Evolutionary conservation across 2,329 filamentous ascomycete species (phyloP).

Genomic region (Colletotrichum cordylinicola): DNA sequence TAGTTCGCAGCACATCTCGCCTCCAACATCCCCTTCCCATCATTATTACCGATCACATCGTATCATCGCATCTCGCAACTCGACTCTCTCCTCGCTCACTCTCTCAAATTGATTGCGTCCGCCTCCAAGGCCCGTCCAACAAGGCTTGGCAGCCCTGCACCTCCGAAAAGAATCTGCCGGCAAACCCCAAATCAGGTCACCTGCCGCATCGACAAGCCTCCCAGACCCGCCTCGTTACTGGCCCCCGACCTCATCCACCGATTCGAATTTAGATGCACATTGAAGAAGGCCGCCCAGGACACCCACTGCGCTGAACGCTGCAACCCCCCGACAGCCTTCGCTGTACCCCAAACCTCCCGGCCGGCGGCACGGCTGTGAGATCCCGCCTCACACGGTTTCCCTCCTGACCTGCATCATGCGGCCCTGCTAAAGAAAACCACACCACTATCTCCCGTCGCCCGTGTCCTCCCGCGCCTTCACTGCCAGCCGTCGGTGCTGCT

Average conservation of each 20-base stretch:
- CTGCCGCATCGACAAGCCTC: conserved; percentile 6
- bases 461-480: neutral
- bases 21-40: neutral
- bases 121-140: neutral
- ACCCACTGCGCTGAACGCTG: neutral
- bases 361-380: conserved; percentile 4
- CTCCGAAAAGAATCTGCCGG: conserved; percentile 8
- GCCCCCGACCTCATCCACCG: neutral
- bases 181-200: conserved; percentile 12
- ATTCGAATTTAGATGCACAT: neutral
- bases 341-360: neutral
- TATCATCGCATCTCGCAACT: neutral
- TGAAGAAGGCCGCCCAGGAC: neutral
- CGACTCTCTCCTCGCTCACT: neutral
- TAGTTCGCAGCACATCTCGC: neutral
- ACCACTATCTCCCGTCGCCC: neutral
- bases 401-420: conserved; percentile 17
- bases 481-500: neutral
- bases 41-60: conserved; percentile 2
- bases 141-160: neutral
- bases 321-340: neutral
- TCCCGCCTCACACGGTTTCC: neutral
- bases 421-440: conserved; percentile 4
- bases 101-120: conserved; percentile 1
- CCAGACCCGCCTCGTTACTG: neutral